Conservation (phyloP, 139 green algal genomes). For the Pedinophyceae sp. region DNA sequence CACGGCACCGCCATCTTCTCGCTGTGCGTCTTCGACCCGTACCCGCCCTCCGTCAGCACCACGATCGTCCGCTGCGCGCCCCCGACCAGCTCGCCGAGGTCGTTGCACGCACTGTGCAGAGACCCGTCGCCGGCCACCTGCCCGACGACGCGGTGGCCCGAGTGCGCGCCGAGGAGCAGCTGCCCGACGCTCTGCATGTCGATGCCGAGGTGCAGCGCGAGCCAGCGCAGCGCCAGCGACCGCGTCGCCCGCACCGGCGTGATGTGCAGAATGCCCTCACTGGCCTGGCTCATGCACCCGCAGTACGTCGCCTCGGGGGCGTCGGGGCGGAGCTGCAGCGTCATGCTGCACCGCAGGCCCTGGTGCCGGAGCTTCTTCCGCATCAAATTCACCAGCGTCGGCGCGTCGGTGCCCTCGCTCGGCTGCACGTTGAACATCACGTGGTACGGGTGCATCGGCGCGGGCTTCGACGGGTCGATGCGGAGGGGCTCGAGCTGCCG, state of each 20-base stretch:
- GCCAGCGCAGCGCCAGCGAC: conserved; percentile 54
- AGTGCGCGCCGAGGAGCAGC: conserved; percentile 8
- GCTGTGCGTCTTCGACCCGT: too few relatives aligned
- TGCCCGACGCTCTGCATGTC: conserved; percentile 15
- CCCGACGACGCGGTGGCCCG: neutral
- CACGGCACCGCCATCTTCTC: too few relatives aligned
- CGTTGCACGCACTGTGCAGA: conserved; percentile 2
- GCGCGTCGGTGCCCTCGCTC: too few relatives aligned
- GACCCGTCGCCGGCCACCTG: neutral
- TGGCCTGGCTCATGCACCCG: neutral
- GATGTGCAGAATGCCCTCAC: conserved; percentile 40
- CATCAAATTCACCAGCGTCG: too few relatives aligned
- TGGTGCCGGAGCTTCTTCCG: neutral
- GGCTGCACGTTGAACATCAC: too few relatives aligned
- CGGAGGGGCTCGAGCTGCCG: neutral
- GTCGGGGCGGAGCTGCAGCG: neutral
- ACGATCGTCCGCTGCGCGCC: conserved; percentile 12
- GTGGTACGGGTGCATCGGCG: neutral
- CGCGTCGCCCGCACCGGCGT: conserved; percentile 54
- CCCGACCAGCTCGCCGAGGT: conserved; percentile 9
- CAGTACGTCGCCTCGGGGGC: neutral
- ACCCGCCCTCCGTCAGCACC: too few relatives aligned
- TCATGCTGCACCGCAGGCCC: neutral
- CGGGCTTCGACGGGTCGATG: neutral
- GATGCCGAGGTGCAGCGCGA: conserved; percentile 30